Percentiles rank a stretch among this genome's conserved stretches.
These are phyloP conservation scores for Claviceps arundinis DNA, from an alignment of 2,329 filamentous ascomycete genomes.

Conservation along the genomic window DNA sequence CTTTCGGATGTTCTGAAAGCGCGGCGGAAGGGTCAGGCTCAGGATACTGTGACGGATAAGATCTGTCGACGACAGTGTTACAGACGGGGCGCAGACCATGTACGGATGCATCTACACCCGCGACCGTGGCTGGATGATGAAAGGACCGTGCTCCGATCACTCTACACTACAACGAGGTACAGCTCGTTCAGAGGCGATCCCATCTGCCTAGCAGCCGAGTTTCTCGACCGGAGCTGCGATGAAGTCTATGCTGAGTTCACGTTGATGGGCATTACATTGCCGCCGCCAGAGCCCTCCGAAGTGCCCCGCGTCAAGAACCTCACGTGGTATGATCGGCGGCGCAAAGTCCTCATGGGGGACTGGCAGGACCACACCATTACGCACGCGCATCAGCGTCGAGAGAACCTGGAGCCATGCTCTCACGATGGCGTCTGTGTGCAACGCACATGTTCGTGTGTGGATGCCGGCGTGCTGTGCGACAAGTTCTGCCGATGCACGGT, in stretches of 20 bases:
- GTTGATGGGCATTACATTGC: constrained; percentile 13
- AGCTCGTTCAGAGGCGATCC: constrained; percentile 28
- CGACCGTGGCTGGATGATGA: constrained; percentile 37
- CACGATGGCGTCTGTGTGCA: constrained; percentile 55
- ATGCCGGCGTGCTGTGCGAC: constrained; percentile 52
- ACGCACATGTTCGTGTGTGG: constrained; percentile 49
- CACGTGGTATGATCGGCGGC: constrained; percentile 43
- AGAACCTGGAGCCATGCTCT: constrained; percentile 50
- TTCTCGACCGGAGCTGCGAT: constrained; percentile 38
- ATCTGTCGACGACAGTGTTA: constrained; percentile 32
- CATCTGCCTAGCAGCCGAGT: constrained; percentile 35
- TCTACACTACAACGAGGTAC: constrained; percentile 28
- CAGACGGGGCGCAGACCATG: constrained; percentile 10
- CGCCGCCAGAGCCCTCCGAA: constrained; percentile 14
- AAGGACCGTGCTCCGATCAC: constrained; percentile 31
- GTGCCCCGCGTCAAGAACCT: constrained; percentile 29
- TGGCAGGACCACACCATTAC: constrained; percentile 42
- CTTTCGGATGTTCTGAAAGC: constrained; percentile 20
- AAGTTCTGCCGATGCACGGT: constrained; percentile 54
- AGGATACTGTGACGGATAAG: constrained; percentile 6
- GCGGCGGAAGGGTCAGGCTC: constrained; percentile 10
- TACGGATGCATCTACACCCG: constrained; percentile 1
- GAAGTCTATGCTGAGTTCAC: constrained; percentile 29
- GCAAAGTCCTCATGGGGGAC: constrained; percentile 39
- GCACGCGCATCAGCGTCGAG: constrained; percentile 41